These are phyloP conservation scores for Fraxinus baroniana DNA, from an alignment of 305 asterid genomes.

Conservation along the genomic window DNA sequence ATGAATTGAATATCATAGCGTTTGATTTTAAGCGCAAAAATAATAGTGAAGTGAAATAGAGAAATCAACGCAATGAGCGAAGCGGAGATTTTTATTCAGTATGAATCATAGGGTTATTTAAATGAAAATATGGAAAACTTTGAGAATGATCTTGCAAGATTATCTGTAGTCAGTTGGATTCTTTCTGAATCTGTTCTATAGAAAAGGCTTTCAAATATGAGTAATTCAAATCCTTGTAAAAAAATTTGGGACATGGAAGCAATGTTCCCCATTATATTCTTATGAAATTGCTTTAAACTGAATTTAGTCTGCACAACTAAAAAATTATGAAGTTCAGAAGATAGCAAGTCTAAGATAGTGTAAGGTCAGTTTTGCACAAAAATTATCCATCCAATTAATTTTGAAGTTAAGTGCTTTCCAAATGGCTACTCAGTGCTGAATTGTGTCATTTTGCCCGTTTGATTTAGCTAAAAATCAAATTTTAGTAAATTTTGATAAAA, in stretches of 20 bases:
- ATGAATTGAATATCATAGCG: neutral
- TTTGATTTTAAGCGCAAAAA: neutral
- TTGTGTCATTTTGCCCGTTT: neutral
- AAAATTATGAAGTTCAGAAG: neutral
- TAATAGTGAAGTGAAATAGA: neutral
- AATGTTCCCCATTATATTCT: neutral
- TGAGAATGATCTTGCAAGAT: neutral
- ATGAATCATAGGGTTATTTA: neutral
- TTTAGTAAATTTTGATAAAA: neutral
- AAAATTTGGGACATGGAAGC: neutral
- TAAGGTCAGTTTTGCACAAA: neutral
- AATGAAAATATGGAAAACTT: slow-evolving; percentile 1
- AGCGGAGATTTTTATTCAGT: neutral
- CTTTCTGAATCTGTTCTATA: neutral
- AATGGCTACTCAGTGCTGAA: slow-evolving; percentile 1
- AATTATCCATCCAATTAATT: neutral
- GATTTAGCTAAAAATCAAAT: neutral
- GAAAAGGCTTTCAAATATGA: neutral
- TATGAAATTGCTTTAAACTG: neutral
- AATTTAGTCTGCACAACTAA: neutral
- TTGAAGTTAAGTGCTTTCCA: neutral
- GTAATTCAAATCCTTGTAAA: neutral
- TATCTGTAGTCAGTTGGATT: neutral
- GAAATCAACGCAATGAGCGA: neutral
- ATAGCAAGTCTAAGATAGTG: neutral